These are phyloP conservation scores for Podaxis mareebaensis DNA, from an alignment of 768 basidiomycete species.

Conservation along the genomic window DNA sequence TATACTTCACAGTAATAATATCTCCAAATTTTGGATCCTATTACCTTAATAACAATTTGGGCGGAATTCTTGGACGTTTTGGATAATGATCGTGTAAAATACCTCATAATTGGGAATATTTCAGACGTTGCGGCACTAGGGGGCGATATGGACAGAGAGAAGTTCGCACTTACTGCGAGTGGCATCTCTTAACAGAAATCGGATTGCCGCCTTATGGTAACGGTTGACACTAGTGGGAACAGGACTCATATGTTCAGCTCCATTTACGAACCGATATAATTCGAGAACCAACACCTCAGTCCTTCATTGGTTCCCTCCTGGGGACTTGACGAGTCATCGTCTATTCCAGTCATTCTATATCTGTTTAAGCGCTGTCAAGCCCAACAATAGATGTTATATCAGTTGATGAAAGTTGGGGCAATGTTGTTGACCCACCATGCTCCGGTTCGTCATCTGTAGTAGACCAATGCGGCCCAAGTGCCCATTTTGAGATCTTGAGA, in stretches of 20 bases:
- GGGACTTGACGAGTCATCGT: not conserved
- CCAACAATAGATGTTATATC: not conserved
- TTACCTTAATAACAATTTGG: no score
- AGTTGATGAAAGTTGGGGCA: not conserved
- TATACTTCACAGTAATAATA: not conserved
- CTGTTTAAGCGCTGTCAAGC: not conserved
- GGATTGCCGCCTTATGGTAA: not conserved
- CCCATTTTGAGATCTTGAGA: no score
- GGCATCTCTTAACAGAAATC: not conserved
- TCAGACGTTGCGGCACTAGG: not conserved
- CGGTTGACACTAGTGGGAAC: constrained; percentile 5
- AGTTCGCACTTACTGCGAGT: not conserved
- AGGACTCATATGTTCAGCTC: not conserved
- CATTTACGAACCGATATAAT: not conserved
- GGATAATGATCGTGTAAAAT: not conserved
- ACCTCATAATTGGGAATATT: not conserved
- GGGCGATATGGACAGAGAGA: not conserved
- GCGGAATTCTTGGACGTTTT: no score
- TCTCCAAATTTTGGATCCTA: no score
- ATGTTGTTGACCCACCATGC: not conserved
- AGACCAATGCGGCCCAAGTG: not conserved
- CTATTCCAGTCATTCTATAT: not conserved
- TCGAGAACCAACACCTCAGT: not conserved
- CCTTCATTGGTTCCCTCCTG: not conserved
- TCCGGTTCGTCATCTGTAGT: not conserved